Base-by-base conservation (phyloP, 768 basidiomycete species). In the Paxillus ammoniavirescens region DNA sequence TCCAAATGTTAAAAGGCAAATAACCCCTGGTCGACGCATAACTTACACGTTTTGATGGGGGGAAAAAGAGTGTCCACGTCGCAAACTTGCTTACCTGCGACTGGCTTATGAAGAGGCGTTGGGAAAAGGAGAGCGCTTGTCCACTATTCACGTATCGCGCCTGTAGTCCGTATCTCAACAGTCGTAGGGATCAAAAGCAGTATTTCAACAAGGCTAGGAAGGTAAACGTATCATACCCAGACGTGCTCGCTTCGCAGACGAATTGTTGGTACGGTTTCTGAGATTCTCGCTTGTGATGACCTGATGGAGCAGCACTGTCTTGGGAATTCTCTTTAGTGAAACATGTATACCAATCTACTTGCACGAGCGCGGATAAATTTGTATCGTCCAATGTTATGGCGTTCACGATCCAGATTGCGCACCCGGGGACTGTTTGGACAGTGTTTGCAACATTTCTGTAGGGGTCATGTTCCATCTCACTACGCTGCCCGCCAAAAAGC, bases 391-490 rank as follows among this genome's bases (percentile, higher is more conserved):
- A 23, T 23, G 47, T 35, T 10, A 35, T 40, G n/a, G 38, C 38
- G 23, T 55, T 40, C 37, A 61, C n/a, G 55, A 48, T 28, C 30
- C 42, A 50, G 53, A 30, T 41, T 26, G 28, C 2, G 43, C 31
- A 14, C 47, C 47, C 28, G 60, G 56, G 4, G 53, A 37, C 44
- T 60, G 64, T 18, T 50, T 48, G 10, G 42, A 13, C 31, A 65
- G 43, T 9, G 47, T 60, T 8, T 54, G 56, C 10, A 62, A 8
- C 58, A 65, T 67, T 52, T 67, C 51, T 17, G 59, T 56, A 14
- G 65, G 62, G 10, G 60, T 67, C 60, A 65, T 67, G 15, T 60
- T 65, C 65, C 68, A 69, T 55, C 65, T 64, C 31, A 68, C 50
- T 23, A 61, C 59, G 23, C 69, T 68, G 5, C 65, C 68, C 23